Evolutionary conservation across 1,139 yeast genomes (phyloP).

Genomic region (Eremothecium gossypii): DNA sequence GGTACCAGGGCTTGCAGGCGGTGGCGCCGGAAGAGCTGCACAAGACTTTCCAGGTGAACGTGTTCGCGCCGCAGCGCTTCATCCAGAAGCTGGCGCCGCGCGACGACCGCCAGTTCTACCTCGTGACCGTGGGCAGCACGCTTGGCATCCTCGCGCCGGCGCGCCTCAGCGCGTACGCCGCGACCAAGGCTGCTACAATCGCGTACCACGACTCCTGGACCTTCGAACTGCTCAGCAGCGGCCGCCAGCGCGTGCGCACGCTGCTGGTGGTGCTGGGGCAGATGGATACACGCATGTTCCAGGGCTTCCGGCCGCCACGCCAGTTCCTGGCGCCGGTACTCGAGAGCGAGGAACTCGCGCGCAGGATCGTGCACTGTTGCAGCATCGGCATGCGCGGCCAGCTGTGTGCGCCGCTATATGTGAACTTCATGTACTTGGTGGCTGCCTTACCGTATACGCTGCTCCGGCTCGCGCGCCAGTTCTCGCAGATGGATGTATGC

Average conservation of each 20-base stretch:
- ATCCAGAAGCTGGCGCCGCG: conserved; percentile 35
- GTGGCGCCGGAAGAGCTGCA: conserved; percentile 31
- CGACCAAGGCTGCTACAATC: conserved; percentile 54
- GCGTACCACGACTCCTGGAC: conserved; percentile 52
- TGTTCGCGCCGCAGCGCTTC: conserved; percentile 46
- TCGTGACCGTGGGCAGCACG: conserved; percentile 60
- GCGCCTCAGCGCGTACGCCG: conserved; percentile 54
- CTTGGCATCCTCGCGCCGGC: conserved; percentile 66
- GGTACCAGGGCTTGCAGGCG: conserved; percentile 34
- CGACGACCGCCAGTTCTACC: conserved; percentile 34
- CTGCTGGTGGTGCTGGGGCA: conserved; percentile 62
- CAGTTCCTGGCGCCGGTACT: conserved; percentile 59
- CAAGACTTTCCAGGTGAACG: conserved; percentile 44
- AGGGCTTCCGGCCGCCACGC: conserved; percentile 49
- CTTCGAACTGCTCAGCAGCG: conserved; percentile 36
- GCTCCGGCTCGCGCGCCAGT: conserved; percentile 39
- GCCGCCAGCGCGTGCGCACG: conserved; percentile 30
- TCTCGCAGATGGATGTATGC: conserved; percentile 29
- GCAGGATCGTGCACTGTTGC: conserved; percentile 34
- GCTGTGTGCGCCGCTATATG: conserved; percentile 50
- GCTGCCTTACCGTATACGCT: conserved; percentile 44
- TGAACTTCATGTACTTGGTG: conserved; percentile 46
- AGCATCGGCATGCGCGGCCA: conserved; percentile 45
- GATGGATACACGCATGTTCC: conserved; percentile 51
- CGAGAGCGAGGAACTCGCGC: conserved; percentile 37